A percentile compares a stretch with the other conserved stretches of the same genome.
These are phyloP conservation scores for Coemansia sp. DNA, from an alignment of 192 early-diverging fungal genomes.

Conservation along the genomic window DNA sequence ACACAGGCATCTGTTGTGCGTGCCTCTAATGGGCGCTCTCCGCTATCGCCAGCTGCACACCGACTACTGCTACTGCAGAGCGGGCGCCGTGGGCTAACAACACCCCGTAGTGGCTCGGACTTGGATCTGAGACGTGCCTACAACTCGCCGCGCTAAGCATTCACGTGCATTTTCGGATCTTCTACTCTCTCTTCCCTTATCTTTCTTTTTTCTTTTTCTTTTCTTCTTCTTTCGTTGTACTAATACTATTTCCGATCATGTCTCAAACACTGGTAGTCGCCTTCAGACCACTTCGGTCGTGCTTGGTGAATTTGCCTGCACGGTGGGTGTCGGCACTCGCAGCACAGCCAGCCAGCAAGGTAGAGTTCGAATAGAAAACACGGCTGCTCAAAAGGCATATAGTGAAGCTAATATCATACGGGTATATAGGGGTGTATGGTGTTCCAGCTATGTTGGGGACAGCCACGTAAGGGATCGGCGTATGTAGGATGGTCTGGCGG, in stretches of 20 bases:
- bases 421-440: conserved; percentile 36
- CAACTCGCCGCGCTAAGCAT: conserved; percentile 34
- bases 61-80: conserved; percentile 21
- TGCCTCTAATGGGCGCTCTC: not conserved
- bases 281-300: conserved; percentile 65
- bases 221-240: not conserved
- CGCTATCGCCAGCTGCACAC: conserved; percentile 45
- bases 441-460: conserved; percentile 33
- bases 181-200: not conserved
- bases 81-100: not conserved
- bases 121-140: conserved; percentile 23
- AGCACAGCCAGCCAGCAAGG: conserved; percentile 62
- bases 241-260: conserved; percentile 42
- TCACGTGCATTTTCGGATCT: conserved; percentile 4
- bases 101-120: not conserved
- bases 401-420: not conserved
- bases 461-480: conserved; percentile 6
- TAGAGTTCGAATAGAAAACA: conserved; percentile 23
- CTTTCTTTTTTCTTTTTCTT: not conserved
- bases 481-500: conserved; percentile 52
- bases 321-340: conserved; percentile 74
- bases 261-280: conserved; percentile 65
- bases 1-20: not conserved
- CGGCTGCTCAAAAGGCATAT: not conserved
- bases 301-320: conserved; percentile 75